phyloP scores from a whole-genome alignment of 164 flowering plant genomes.

The Macadamia tetraphylla region DNA sequence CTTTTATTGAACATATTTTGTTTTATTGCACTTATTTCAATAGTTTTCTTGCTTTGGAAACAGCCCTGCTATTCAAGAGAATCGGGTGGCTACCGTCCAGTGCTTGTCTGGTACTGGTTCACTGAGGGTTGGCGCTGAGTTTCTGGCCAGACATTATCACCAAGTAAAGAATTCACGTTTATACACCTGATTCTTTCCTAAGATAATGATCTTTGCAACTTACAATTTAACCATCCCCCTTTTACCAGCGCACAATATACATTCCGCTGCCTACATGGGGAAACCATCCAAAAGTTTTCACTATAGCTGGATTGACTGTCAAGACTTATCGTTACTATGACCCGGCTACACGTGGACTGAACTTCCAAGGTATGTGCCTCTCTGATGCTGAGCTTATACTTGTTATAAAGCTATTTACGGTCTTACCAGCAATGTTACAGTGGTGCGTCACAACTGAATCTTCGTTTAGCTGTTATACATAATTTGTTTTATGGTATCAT shows the following conservation, averaged over 20 bases:
- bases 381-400: neutral
- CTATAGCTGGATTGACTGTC: slow-evolving; percentile 77
- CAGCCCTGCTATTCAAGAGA: slow-evolving; percentile 83
- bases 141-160: slow-evolving; percentile 80
- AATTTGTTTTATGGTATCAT: neutral
- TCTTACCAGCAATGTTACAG: neutral
- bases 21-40: no score
- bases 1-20: no score
- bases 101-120: slow-evolving; percentile 98
- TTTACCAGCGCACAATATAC: slow-evolving; percentile 66
- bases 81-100: slow-evolving; percentile 83
- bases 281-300: slow-evolving; percentile 85
- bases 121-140: slow-evolving; percentile 91
- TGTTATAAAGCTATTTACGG: neutral
- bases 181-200: neutral
- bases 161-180: slow-evolving; percentile 38
- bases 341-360: slow-evolving; percentile 84
- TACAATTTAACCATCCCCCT: neutral
- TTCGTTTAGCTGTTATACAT: neutral
- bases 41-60: no score
- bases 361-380: slow-evolving; percentile 62
- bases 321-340: slow-evolving; percentile 90
- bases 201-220: slow-evolving; percentile 2
- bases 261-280: slow-evolving; percentile 99
- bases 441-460: neutral